Base-by-base conservation (phyloP, 2,329 filamentous ascomycete genomes). In the Colletotrichum sidae region DNA sequence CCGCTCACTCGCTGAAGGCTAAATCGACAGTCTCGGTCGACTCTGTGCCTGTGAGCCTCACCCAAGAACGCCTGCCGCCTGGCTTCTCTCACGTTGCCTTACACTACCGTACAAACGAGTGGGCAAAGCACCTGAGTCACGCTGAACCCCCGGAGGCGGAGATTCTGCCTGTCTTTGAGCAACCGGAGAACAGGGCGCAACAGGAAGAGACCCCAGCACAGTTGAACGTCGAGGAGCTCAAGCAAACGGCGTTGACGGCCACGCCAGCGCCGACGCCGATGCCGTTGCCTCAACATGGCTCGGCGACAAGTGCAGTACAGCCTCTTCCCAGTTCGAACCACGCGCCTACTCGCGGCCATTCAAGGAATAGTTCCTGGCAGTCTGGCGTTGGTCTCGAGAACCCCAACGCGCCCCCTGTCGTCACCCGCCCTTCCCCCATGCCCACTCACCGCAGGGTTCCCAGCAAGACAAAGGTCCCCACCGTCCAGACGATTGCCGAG, bases 31-130 rank as follows among this genome's bases (percentile, higher is more conserved):
- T 73, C 15, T 85, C 82, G 1, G 73, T 70, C 1, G 77, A 77
- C 2, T 84, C 85, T 2, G 77, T 79, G 12, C 76, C 79, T 8
- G 77, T 76, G 13, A 86, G 79, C 51, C 75, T 91, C 64, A 88
- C 85, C 6, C 85, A 84, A 68, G 87, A 88, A 4, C 83, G 83
- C 10, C 83, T 97, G 9, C 92, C 92, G 0, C 80, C 84, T n/a
- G 87, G 88, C 11, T 78, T 94, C 39, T 96, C 94, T 1, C 90
- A 88, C 67, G 86, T 97, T 8, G 91, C 94, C 2, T 82, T 93
- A 75, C 92, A 91, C 0, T 97, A 96, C 74, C 88, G 95, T 62
- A 97, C 94, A 2, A 97, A 97, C 69, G 95, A 98, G 78, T 98
- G 95, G 95, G 93, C 94, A 0, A 97, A 97, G 76, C 93, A 97